phyloP scores from a whole-genome alignment of 108 stramenopile species.

The Skeletonema costatum region DNA sequence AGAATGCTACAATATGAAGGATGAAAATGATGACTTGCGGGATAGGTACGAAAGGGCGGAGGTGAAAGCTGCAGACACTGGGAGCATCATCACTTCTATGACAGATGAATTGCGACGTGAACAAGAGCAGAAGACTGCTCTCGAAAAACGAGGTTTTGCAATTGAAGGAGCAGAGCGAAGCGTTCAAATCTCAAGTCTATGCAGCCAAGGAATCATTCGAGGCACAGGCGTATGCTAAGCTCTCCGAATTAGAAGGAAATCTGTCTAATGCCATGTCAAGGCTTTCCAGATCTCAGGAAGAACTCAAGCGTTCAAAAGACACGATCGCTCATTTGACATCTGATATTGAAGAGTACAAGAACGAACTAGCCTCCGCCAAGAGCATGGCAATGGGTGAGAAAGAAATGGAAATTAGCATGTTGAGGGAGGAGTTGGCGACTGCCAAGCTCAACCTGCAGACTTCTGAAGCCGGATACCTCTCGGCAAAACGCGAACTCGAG shows the following conservation, averaged over 20 bases:
- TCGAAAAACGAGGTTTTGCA: conserved; percentile 24
- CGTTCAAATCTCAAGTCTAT: conserved; percentile 46
- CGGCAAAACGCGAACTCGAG: conserved; percentile 43
- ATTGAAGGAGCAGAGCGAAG: conserved; percentile 22
- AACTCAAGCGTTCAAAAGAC: conserved; percentile 25
- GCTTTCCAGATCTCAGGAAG: conserved; percentile 27
- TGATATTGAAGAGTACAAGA: conserved; percentile 40
- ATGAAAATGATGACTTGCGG: conserved; percentile 57
- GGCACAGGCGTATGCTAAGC: conserved; percentile 33
- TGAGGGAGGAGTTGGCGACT: conserved; percentile 39
- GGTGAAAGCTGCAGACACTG: conserved; percentile 27
- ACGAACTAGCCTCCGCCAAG: conserved; percentile 30
- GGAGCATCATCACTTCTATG: conserved; percentile 25
- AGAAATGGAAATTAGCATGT: conserved; percentile 35
- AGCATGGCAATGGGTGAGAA: conserved; percentile 17
- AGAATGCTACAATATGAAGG: conserved; percentile 61
- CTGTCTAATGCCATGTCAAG: conserved; percentile 33
- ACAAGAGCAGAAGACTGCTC: conserved; percentile 16
- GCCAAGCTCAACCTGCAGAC: conserved; percentile 23
- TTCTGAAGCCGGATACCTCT: conserved; percentile 27
- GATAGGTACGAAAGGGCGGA: conserved; percentile 50
- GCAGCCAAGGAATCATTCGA: conserved; percentile 42
- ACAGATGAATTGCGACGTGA: conserved; percentile 34
- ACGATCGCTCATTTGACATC: conserved; percentile 40
- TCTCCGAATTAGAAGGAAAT: conserved; percentile 17